These are phyloP conservation scores for Secale cereale DNA, from an alignment of 176 grass and related monocot genomes.

Conservation along the genomic window DNA sequence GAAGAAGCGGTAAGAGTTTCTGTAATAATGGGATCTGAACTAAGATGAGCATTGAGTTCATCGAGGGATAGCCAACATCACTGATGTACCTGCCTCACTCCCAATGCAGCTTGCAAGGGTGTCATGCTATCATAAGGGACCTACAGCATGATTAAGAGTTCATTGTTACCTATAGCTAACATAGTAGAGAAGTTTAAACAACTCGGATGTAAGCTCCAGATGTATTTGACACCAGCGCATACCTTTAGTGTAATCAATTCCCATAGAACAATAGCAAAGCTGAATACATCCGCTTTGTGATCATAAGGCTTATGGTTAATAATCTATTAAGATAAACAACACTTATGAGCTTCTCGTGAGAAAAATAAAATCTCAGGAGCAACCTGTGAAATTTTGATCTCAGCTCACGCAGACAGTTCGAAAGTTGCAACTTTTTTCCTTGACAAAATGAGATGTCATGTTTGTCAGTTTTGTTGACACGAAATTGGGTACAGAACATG, in stretches of 20 bases:
- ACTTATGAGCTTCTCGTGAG: background rate
- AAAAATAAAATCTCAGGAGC: background rate
- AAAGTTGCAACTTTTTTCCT: background rate
- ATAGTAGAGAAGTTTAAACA: background rate
- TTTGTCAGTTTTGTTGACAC: background rate
- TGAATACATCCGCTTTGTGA: constrained; percentile 94
- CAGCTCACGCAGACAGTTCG: background rate
- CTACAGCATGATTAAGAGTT: constrained; percentile 29
- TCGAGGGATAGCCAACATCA: background rate
- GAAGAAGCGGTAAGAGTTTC: background rate
- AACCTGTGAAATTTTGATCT: background rate
- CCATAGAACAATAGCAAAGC: constrained; percentile 95
- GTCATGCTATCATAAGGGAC: constrained; percentile 89
- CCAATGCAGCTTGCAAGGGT: constrained; percentile 90
- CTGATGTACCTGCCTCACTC: constrained; percentile 77
- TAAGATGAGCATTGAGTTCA: background rate
- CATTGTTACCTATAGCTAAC: constrained; percentile 15
- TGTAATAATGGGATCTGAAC: background rate
- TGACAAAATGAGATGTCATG: background rate
- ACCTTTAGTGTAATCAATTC: constrained; percentile 82
- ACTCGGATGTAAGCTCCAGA: constrained; percentile 6
- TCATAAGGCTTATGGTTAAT: constrained; percentile 93
- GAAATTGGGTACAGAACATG: background rate
- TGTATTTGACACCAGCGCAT: constrained; percentile 16
- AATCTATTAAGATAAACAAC: constrained; percentile 54